A percentile compares a stretch with the other conserved stretches of the same genome.
These are phyloP conservation scores for Aspergillus alliaceus DNA, from an alignment of 2,329 filamentous ascomycete genomes.

Conservation along the genomic window DNA sequence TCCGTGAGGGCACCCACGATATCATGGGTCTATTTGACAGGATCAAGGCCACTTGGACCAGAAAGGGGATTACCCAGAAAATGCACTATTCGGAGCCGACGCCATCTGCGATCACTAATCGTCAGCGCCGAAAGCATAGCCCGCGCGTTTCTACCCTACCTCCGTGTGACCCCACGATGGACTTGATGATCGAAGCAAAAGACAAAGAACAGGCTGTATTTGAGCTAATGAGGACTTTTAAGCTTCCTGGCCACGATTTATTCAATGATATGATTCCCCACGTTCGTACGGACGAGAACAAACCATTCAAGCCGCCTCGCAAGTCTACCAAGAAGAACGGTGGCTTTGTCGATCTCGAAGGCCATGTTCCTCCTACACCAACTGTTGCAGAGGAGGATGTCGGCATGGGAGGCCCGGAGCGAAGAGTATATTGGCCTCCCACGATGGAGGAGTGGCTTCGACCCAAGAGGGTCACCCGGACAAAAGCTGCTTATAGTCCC, in stretches of 20 bases:
- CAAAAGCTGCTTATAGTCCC: constrained; percentile 22
- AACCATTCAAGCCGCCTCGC: constrained; percentile 50
- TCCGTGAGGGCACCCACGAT: constrained; percentile 82
- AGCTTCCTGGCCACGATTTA: constrained; percentile 73
- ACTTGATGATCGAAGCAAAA: constrained; percentile 99
- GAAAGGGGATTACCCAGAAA: constrained; percentile 84
- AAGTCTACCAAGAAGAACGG: constrained; percentile 48
- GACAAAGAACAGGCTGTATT: constrained; percentile 98
- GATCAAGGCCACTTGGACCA: constrained; percentile 80
- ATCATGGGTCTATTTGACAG: constrained; percentile 73
- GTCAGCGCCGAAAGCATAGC: constrained; percentile 81
- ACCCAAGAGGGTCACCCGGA: constrained; percentile 63
- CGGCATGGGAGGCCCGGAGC: constrained; percentile 80
- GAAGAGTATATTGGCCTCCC: constrained; percentile 84
- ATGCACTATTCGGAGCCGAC: constrained; percentile 94
- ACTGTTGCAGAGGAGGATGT: constrained; percentile 67
- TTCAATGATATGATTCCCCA: constrained; percentile 78
- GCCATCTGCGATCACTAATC: constrained; percentile 71
- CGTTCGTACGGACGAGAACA: constrained; percentile 74
- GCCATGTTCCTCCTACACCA: constrained; percentile 41
- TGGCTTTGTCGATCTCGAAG: constrained; percentile 41
- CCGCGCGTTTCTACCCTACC: constrained; percentile 76
- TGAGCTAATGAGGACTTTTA: constrained; percentile 86
- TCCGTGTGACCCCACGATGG: constrained; percentile 79
- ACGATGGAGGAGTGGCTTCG: constrained; percentile 89